phyloP scores from a whole-genome alignment of 2,329 filamentous ascomycete genomes.

The Neopestalotiopsis sp. region DNA sequence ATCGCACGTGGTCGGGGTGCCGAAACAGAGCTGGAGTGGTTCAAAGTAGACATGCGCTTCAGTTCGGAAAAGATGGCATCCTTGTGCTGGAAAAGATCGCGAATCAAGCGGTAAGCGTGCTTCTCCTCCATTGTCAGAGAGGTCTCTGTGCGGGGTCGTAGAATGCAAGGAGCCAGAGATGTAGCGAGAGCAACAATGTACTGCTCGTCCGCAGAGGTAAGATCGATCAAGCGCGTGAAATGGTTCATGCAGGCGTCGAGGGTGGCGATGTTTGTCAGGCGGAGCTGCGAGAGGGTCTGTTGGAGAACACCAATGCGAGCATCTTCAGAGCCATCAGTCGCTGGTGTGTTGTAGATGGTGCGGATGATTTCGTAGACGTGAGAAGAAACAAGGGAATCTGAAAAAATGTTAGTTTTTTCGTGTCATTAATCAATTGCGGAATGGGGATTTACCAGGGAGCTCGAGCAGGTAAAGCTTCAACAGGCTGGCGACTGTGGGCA shows the following conservation, averaged over 20 bases:
- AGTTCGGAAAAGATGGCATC: slow-evolving; percentile 94
- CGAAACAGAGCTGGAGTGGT: slow-evolving; percentile 63
- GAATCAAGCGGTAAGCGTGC: slow-evolving; percentile 86
- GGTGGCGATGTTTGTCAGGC: slow-evolving; percentile 97
- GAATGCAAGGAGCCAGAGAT: slow-evolving; percentile 79
- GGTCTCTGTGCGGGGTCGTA: slow-evolving; percentile 85
- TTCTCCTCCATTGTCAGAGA: slow-evolving; percentile 95
- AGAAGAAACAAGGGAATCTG: slow-evolving; percentile 96
- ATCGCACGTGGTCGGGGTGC: slow-evolving; percentile 77
- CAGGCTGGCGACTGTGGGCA: slow-evolving; percentile 90
- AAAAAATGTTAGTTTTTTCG: slow-evolving; percentile 30
- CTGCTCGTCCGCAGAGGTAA: slow-evolving; percentile 92
- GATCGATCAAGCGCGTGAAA: slow-evolving; percentile 93
- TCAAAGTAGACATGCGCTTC: slow-evolving; percentile 82
- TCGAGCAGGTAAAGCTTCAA: slow-evolving; percentile 95
- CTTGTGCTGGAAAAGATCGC: slow-evolving; percentile 92
- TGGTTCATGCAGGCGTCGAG: slow-evolving; percentile 98
- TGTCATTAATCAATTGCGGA: background rate
- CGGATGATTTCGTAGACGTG: slow-evolving; percentile 99
- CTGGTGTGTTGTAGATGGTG: slow-evolving; percentile 88
- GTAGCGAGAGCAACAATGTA: slow-evolving; percentile 79
- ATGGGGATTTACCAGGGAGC: slow-evolving; percentile 74
- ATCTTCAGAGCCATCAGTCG: slow-evolving; percentile 76
- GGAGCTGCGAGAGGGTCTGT: slow-evolving; percentile 91
- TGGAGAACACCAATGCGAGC: slow-evolving; percentile 90